These are phyloP conservation scores for Pisolithus tinctorius DNA, from an alignment of 768 basidiomycete species.

Conservation along the genomic window DNA sequence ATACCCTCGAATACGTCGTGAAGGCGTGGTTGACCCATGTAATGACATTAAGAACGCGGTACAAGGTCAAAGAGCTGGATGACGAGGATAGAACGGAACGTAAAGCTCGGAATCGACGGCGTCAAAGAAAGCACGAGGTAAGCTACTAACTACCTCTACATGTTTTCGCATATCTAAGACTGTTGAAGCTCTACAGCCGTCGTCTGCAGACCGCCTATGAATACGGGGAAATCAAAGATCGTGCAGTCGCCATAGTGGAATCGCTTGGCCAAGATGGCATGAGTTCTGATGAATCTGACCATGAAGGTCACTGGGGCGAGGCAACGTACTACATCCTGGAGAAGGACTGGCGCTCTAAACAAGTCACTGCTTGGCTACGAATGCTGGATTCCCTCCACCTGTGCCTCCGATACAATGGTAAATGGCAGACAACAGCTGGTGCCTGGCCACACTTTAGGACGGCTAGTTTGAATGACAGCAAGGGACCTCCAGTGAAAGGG, in stretches of 20 bases:
- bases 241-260: neutral
- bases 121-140: neutral
- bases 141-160: neutral
- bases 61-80: neutral
- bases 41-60: neutral
- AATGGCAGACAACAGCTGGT: too few relatives aligned
- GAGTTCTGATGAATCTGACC: constrained; percentile 3
- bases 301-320: neutral
- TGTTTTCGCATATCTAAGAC: neutral
- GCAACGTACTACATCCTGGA: neutral
- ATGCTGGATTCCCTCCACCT: too few relatives aligned
- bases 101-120: neutral
- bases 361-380: too few relatives aligned
- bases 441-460: too few relatives aligned
- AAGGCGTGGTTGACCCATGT: neutral
- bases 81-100: neutral
- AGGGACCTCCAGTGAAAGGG: too few relatives aligned
- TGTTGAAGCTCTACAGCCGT: neutral
- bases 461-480: too few relatives aligned
- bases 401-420: too few relatives aligned
- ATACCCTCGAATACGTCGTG: neutral
- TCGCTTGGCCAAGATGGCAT: neutral
- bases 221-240: neutral
- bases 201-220: neutral
- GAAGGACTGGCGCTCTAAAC: neutral